Percentiles rank a stretch among this genome's conserved stretches.
Evolutionary conservation across 1,284 basidiomycete species (phyloP).

Genomic region (Leccinum cinnamomeum): DNA sequence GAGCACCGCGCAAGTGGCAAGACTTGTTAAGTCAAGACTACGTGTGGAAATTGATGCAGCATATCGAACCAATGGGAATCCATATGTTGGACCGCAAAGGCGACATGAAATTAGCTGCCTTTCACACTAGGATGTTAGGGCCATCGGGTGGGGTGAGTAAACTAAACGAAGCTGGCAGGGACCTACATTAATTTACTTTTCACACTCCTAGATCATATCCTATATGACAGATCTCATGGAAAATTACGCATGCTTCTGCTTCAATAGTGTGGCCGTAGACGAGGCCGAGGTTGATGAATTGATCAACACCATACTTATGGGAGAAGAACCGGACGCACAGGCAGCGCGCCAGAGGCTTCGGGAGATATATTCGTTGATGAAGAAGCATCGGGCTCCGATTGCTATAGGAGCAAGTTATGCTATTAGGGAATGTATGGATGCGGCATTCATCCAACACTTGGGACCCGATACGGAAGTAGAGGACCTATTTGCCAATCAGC

Average conservation of each 20-base stretch:
- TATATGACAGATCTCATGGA: neutral
- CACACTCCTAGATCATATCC: neutral
- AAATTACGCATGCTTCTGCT: neutral
- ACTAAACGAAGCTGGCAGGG: neutral
- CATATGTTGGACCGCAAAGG: neutral
- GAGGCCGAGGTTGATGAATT: neutral
- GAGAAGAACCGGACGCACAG: neutral
- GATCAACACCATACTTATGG: neutral
- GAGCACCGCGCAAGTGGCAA: neutral
- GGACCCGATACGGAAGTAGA: neutral
- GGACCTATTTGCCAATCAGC: neutral
- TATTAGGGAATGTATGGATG: neutral
- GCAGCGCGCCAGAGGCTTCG: fast-evolving
- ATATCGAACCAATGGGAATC: neutral
- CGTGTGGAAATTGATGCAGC: neutral
- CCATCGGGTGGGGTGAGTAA: neutral
- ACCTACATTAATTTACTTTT: neutral
- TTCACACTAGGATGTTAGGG: neutral
- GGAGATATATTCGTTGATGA: neutral
- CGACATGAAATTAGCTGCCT: neutral
- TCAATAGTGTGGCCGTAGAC: neutral
- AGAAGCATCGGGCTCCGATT: neutral
- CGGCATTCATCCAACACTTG: neutral
- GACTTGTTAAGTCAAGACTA: neutral
- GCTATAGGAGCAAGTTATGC: neutral